These are phyloP conservation scores for Hymenoscyphus occultus DNA, from an alignment of 2,329 filamentous ascomycete species.

Conservation along the genomic window DNA sequence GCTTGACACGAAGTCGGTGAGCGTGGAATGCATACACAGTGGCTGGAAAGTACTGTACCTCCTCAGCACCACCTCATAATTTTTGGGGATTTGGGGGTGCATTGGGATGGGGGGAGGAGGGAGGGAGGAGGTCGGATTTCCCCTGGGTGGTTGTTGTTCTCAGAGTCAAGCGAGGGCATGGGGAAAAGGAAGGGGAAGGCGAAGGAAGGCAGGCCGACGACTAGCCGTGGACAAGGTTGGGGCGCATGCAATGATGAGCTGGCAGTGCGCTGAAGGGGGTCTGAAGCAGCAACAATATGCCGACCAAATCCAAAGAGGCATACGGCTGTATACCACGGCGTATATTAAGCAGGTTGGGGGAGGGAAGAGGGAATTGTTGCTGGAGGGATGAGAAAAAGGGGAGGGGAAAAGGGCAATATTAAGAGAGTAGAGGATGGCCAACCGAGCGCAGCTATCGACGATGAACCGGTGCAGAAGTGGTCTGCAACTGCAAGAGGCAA, in stretches of 20 bases:
- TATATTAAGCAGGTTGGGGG: constrained; percentile 30
- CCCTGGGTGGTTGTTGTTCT: background rate
- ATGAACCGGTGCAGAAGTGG: background rate
- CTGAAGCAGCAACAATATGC: constrained; percentile 50
- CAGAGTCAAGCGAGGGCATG: constrained; percentile 9
- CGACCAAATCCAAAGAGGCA: constrained; percentile 40
- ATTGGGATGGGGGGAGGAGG: background rate
- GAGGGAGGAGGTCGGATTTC: background rate
- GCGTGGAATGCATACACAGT: constrained; percentile 37
- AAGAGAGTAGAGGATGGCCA: background rate
- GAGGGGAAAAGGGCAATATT: constrained; percentile 4
- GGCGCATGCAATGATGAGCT: constrained; percentile 74
- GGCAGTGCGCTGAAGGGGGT: constrained; percentile 61
- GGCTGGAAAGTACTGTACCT: constrained; percentile 30
- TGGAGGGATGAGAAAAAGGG: constrained; percentile 1
- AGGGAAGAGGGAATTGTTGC: constrained; percentile 5
- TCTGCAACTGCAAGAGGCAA: background rate
- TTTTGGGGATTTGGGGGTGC: background rate
- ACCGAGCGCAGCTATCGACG: background rate
- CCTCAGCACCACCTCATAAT: constrained; percentile 18
- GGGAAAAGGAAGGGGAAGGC: constrained; percentile 14
- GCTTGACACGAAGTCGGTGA: constrained; percentile 40
- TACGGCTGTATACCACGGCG: constrained; percentile 36
- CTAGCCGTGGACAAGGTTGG: constrained; percentile 36
- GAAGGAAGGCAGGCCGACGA: constrained; percentile 30